Percentiles rank a stretch among this genome's conserved stretches.
Evolutionary conservation across 805 yeast species (phyloP).

Genomic region (Barnettozyma pratensis): DNA sequence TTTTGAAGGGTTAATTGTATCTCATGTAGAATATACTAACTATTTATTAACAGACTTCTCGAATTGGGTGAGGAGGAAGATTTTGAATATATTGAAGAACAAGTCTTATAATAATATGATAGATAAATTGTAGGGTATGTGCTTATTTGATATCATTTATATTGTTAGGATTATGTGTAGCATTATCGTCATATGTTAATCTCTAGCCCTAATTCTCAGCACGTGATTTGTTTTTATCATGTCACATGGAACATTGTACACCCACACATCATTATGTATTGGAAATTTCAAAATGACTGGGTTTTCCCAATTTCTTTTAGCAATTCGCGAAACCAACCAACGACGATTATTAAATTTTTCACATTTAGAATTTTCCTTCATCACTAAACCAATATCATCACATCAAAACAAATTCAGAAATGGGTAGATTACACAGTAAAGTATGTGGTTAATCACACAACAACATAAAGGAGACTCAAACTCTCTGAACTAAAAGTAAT

Average conservation of each 20-base stretch:
- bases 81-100: constrained; percentile 49
- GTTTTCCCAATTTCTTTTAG: too few relatives aligned
- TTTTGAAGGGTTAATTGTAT: neutral
- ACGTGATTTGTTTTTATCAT: too few relatives aligned
- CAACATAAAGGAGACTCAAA: constrained; percentile 3
- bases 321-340: too few relatives aligned
- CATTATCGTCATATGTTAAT: too few relatives aligned
- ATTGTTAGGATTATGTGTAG: too few relatives aligned
- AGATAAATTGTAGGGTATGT: neutral
- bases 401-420: constrained; percentile 50
- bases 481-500: constrained; percentile 16
- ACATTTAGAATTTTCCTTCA: neutral
- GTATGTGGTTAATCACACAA: constrained; percentile 49
- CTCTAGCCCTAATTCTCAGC: too few relatives aligned
- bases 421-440: constrained; percentile 99
- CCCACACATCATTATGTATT: too few relatives aligned
- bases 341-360: neutral
- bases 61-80: constrained; percentile 68
- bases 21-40: constrained; percentile 13
- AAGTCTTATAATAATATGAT: constrained; percentile 9
- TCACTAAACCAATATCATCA: neutral
- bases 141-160: too few relatives aligned
- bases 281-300: too few relatives aligned
- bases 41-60: constrained; percentile 36
- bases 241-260: too few relatives aligned